Base-by-base conservation (phyloP, 768 basidiomycete genomes). In the Suillus brevipes region DNA sequence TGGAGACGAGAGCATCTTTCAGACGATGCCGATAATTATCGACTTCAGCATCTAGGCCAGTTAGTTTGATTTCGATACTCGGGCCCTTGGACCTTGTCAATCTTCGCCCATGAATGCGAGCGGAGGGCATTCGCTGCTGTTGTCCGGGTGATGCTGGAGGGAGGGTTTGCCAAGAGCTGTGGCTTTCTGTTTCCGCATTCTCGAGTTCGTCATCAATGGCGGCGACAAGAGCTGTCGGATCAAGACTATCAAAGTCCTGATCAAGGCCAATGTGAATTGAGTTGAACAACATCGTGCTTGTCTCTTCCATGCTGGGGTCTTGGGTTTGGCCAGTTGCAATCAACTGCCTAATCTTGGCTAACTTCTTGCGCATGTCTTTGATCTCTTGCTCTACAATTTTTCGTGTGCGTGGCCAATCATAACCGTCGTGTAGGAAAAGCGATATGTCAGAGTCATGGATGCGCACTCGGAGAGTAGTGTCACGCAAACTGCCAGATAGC, bases 181-280 rank as follows among this genome's bases (percentile, higher is more conserved):
- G 89, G 10, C 23, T 58, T 40, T 58, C 57, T 61, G 86, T 91
- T 4, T 82, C 85, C 3, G 81, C 70, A 42, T 90, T 89, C 20
- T 93, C 89, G 45, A 99, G 81, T 74, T 98, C 91, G 59, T 95
- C 89, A 69, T 99, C 94, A 65, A 99, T 97, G 1, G 95, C 96
- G 8, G 93, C 94, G 43, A 97, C 85, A 52, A 97, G 80, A 2
- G 87, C 88, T 12, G 83, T 85, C 4, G 89, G 85, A 70, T 97
- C 95, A 69, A 91, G 79, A 34, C 87, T 85, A 58, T 91, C 89
- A 16, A 86, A 75, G 62, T 92, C 89, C 67, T 89, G 86, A 37
- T 91, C 88, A n/a, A 98, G 80, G 36, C 97, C 96, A 63, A 99
- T 90, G 70, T 95, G 92, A 43, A 97, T 87, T 0, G 96, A 99